Evolutionary conservation across 768 basidiomycete species (phyloP), one percentile per base, ranked within the genome.

Genomic region (Russula sp.): DNA sequence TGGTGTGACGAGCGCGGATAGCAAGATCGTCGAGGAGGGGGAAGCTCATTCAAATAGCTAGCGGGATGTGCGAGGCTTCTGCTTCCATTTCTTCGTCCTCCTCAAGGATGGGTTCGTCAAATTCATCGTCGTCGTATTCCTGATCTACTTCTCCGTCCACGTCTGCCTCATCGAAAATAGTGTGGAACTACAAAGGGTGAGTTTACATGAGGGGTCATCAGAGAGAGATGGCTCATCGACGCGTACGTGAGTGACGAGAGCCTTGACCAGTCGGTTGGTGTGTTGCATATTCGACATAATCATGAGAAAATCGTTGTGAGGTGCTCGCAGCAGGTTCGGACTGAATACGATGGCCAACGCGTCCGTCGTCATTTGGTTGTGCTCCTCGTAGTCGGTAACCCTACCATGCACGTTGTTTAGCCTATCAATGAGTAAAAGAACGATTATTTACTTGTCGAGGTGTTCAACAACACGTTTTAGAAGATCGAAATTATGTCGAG

Each of bases 281-380:
- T 67, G 60, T 56, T 49, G 62, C 89, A 93, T 91, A 68, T 91
- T 91, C 59, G 86, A 81, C 64, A 91, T 78, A 68, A 91, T 87
- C 73, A 87, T 79, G 11, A 81, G 83, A 73, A 91, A 87, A 70
- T 90, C 87, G 64, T 88, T 89, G 70, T 87, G 84, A 2, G 88
- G 88, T 4, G 89, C 86, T 20, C 89, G 84, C 56, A 91, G 71
- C 52, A 92, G 73, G 70, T 90, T 91, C 6, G 89, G 90, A 64
- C 89, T 89, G 73, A 93, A 92, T 18, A 93, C 90, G 57, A 92
- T 91, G 0, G 92, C 87, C 3, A 94, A 78, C 7, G 88, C 85
- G 67, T 92, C 87, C 1, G 89, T 85, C 2, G 88, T 90, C 92
- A 94, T 94, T 63, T 94, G 91, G 68, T 93, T 94, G 54, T 85